Evolutionary conservation across 768 basidiomycete genomes (phyloP).

Genomic region (Boletus reticuloceps): DNA sequence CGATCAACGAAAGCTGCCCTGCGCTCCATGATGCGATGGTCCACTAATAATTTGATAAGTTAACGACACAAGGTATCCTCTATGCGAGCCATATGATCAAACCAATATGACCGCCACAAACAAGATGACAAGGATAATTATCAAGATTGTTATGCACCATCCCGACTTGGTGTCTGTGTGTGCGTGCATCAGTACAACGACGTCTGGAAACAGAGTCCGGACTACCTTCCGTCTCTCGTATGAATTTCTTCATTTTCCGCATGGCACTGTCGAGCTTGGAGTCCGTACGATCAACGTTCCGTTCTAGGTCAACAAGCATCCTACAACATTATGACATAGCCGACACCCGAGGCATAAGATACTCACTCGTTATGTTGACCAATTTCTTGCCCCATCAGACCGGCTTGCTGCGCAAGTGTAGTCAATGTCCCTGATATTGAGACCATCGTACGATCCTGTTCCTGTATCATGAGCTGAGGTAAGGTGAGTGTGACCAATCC

Average conservation of each 20-base stretch:
- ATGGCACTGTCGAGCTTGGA: constrained; percentile 63
- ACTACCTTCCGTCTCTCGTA: constrained; percentile 78
- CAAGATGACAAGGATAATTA: constrained; percentile 73
- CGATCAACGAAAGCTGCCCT: neutral
- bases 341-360: neutral
- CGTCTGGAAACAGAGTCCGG: neutral
- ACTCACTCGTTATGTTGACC: constrained; percentile 85
- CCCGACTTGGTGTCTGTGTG: constrained; percentile 76
- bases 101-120: constrained; percentile 79
- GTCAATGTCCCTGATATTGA: constrained; percentile 83
- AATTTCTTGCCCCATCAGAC: constrained; percentile 92
- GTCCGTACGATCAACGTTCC: constrained; percentile 68
- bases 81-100: constrained; percentile 28
- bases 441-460: constrained; percentile 89
- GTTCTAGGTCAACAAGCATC: constrained; percentile 76
- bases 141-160: constrained; percentile 86
- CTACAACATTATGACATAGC: constrained; percentile 37
- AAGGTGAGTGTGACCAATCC: neutral
- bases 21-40: neutral
- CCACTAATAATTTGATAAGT: constrained; percentile 15
- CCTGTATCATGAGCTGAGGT: constrained; percentile 72
- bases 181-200: constrained; percentile 1
- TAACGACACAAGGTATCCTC: constrained; percentile 11
- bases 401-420: constrained; percentile 87
- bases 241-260: constrained; percentile 71